phyloP scores from a whole-genome alignment of 768 basidiomycete species.

The Naematelia aurantialba region DNA sequence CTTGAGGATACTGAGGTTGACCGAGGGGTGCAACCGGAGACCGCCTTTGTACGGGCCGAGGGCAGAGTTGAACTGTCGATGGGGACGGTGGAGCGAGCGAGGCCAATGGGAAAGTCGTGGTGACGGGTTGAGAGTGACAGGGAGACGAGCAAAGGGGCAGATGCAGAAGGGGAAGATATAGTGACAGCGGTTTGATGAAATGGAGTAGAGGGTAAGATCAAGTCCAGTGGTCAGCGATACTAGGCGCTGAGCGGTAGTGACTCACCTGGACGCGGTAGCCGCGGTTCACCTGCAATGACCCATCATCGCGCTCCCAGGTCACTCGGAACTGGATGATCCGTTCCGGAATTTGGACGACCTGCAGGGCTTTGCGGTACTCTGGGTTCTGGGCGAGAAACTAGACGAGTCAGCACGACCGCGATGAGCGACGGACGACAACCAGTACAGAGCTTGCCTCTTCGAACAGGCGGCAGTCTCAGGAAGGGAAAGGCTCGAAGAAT shows the following conservation, averaged over 20 bases:
- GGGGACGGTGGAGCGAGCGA: no score
- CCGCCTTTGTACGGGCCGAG: conserved; percentile 76
- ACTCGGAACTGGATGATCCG: conserved; percentile 64
- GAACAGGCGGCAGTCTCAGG: no score
- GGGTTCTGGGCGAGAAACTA: conserved; percentile 65
- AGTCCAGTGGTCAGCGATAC: not conserved
- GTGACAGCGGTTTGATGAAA: no score
- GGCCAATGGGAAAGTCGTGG: not conserved
- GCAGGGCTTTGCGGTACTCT: conserved; percentile 64
- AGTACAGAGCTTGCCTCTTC: no score
- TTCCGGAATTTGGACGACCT: conserved; percentile 57
- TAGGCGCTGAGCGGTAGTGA: conserved; percentile 1
- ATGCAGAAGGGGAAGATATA: no score
- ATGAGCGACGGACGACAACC: not conserved
- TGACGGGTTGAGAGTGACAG: no score
- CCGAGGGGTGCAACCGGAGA: conserved; percentile 71
- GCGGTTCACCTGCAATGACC: conserved; percentile 63
- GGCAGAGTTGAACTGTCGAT: conserved; percentile 65
- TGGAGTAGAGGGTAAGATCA: not conserved
- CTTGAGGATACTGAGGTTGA: conserved; percentile 77
- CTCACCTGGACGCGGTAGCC: conserved; percentile 70
- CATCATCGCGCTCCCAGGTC: conserved; percentile 71
- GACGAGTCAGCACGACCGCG: not conserved
- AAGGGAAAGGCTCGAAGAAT: no score
- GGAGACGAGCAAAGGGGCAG: no score